These are phyloP conservation scores for Rhizophora mangle DNA, from an alignment of 345 rosid species.

Conservation along the genomic window DNA sequence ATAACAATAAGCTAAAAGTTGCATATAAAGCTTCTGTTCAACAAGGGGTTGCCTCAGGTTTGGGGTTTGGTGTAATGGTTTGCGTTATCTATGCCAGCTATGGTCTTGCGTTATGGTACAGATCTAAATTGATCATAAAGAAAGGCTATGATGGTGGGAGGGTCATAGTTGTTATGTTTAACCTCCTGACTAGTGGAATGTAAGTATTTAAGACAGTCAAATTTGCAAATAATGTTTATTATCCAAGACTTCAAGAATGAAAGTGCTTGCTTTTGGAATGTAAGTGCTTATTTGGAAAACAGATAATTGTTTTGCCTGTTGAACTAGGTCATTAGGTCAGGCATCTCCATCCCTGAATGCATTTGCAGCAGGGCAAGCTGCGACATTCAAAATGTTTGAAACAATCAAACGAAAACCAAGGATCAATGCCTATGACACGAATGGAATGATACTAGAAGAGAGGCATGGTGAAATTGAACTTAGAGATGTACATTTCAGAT, in stretches of 20 bases:
- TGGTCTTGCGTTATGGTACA: constrained; percentile 71
- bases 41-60: constrained; percentile 76
- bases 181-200: constrained; percentile 78
- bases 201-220: constrained; percentile 25
- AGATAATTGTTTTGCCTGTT: neutral
- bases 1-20: constrained; percentile 48
- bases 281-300: neutral
- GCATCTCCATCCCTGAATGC: constrained; percentile 60
- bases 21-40: constrained; percentile 51
- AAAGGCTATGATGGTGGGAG: constrained; percentile 75
- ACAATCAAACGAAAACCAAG: constrained; percentile 51
- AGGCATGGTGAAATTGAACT: constrained; percentile 54
- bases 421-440: constrained; percentile 48
- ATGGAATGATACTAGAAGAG: constrained; percentile 44
- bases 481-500: constrained; percentile 55
- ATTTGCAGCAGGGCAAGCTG: constrained; percentile 70
- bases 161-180: constrained; percentile 58
- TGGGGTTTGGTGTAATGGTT: constrained; percentile 57
- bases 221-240: neutral
- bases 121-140: constrained; percentile 54
- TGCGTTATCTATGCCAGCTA: constrained; percentile 48
- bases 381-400: constrained; percentile 71
- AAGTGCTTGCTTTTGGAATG: neutral
- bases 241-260: neutral
- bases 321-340: constrained; percentile 59